Base-by-base conservation (phyloP, 805 yeast species). In the Saccharomycodes ludwigii region DNA sequence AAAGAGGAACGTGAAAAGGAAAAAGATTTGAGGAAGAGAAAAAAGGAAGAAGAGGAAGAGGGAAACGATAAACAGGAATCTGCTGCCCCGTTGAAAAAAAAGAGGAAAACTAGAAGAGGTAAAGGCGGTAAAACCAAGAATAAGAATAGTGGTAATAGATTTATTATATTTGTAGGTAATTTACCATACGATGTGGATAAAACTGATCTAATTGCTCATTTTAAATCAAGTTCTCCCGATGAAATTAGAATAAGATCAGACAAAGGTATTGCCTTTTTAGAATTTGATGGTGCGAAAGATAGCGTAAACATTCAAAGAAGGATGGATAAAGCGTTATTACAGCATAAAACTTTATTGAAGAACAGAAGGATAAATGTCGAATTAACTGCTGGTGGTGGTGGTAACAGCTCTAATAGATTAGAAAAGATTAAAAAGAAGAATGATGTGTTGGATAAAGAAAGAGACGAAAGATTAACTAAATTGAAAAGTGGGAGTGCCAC, bases 341-440 rank as follows among this genome's bases (percentile, higher is more conserved):
- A 81, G 64, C 95, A 91, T 54, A 94, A 83, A 55, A 66, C 88
- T 3, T 46, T 61, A 7, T 51, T 88, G 40, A 66, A 71, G 35
- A 66, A 68, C 27, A 67, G 95, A 43, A 83, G 76, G 52, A 86
- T 91, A 48, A 91, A 91, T 49, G 96, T 91, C 21, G 98, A 91
- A 54, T 66, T 91, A 45, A 91, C 97, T 2, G 98, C 84, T 31
- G 98, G 98, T 35, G 98, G 98, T 25, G 98, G 98, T 29, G 96
- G 96, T 35, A 88, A 88, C 52, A 75, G 93, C 7, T 60, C 67
- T 36, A 65, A 61, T 25, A 61, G 93, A 47, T 44, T 71, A 29
- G 66, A 70, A 34, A 91, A 91, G 56, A 66, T 91, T 44, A 71
- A 73, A 47, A 70, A 68, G 30, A 88, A 88, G 64, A 88, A 88